These are phyloP conservation scores for Cylindrotheca fusiformis DNA, from an alignment of 108 stramenopile species.

Conservation along the genomic window DNA sequence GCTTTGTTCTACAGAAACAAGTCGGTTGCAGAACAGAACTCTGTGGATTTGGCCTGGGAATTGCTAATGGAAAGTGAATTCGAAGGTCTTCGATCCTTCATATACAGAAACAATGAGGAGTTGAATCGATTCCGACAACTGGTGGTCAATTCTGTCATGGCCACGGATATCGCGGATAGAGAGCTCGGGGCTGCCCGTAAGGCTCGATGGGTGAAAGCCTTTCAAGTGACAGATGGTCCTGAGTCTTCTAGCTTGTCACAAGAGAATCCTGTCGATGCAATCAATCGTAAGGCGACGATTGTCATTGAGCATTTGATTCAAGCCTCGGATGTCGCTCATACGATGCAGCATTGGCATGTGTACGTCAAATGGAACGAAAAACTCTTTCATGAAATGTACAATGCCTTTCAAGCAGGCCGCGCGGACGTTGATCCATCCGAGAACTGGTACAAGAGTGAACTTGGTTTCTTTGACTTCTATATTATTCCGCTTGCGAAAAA, in stretches of 20 bases:
- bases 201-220: slow-evolving; percentile 47
- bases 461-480: slow-evolving; percentile 56
- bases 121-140: slow-evolving; percentile 37
- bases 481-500: slow-evolving; percentile 59
- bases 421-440: slow-evolving; percentile 35
- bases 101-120: slow-evolving; percentile 28
- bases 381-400: slow-evolving; percentile 51
- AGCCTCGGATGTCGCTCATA: slow-evolving; percentile 52
- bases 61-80: slow-evolving; percentile 38
- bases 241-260: neutral
- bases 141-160: slow-evolving; percentile 38
- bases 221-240: slow-evolving; percentile 3
- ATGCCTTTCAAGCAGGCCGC: slow-evolving; percentile 39
- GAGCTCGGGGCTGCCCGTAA: slow-evolving; percentile 23
- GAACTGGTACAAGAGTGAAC: slow-evolving; percentile 59
- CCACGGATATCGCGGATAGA: slow-evolving; percentile 47
- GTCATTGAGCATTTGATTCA: slow-evolving; percentile 56
- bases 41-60: slow-evolving; percentile 38
- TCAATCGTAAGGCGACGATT: slow-evolving; percentile 30
- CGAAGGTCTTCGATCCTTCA: slow-evolving; percentile 15
- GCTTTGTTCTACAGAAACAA: slow-evolving; percentile 28
- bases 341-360: slow-evolving; percentile 48
- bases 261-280: slow-evolving; percentile 9
- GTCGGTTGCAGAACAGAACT: slow-evolving; percentile 48
- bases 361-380: slow-evolving; percentile 62